Evolutionary conservation across 192 early-diverging fungal species (phyloP).

Genomic region (Funneliformis geosporum): DNA sequence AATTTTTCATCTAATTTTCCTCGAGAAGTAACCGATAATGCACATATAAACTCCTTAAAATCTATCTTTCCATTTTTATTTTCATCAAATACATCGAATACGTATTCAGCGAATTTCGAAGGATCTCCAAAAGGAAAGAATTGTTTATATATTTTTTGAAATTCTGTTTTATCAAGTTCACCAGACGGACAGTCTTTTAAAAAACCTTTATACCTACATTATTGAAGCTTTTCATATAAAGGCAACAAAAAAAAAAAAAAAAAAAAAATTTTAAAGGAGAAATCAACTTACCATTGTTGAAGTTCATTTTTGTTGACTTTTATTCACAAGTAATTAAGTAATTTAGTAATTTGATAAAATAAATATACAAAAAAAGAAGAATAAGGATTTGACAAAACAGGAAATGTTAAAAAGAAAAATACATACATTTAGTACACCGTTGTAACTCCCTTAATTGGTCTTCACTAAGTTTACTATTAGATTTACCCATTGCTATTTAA

Average conservation of each 20-base stretch:
- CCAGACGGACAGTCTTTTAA: slow-evolving; percentile 90
- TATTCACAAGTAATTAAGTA: neutral
- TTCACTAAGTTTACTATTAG: slow-evolving; percentile 78
- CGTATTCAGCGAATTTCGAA: slow-evolving; percentile 84
- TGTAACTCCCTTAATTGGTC: slow-evolving; percentile 82
- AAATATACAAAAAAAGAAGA: neutral
- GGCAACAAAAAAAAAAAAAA: neutral
- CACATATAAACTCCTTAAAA: slow-evolving; percentile 90
- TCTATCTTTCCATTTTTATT: slow-evolving; percentile 90
- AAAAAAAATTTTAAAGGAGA: neutral
- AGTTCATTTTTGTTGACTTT: slow-evolving; percentile 90
- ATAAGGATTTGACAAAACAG: neutral
- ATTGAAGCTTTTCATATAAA: neutral
- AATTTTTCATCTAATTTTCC: slow-evolving; percentile 85
- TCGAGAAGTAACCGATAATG: slow-evolving; percentile 81
- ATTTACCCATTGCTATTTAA: slow-evolving; percentile 69
- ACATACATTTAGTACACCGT: slow-evolving; percentile 80
- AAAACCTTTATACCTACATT: slow-evolving; percentile 86
- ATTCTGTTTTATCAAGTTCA: slow-evolving; percentile 79
- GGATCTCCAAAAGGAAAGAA: slow-evolving; percentile 98
- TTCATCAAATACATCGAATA: slow-evolving; percentile 89
- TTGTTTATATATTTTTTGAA: slow-evolving; percentile 92
- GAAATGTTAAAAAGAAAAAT: slow-evolving; percentile 9
- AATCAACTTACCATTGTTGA: slow-evolving; percentile 76
- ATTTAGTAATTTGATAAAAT: neutral